Evolutionary conservation across 2,329 filamentous ascomycete species (phyloP), one percentile per base, ranked within the genome.

Genomic region (Trichophyton benhamiae): DNA sequence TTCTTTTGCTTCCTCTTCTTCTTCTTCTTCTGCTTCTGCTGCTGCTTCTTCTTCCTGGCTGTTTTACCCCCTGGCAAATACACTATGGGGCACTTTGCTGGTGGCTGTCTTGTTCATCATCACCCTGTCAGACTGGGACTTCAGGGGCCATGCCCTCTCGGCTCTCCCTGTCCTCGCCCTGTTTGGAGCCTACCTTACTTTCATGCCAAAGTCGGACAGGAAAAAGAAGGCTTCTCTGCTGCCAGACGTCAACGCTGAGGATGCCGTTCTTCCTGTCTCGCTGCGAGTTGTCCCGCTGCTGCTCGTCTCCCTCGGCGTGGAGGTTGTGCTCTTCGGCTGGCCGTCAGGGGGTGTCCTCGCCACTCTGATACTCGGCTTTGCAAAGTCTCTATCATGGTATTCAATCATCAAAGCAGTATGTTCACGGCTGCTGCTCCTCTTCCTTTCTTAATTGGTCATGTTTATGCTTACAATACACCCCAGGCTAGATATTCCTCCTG

Each of bases 71-170:
- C 60, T 71, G 5, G 57, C 63, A 0, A 60, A 65, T 42, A 70
- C 66, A 0, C 38, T 67, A 15, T 64, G 65, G 63, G 69, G 68
- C 6, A 63, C 69, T 8, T 20, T 59, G 2, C 58, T 71, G 59
- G 60, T 62, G 55, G 69, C 71, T 27, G 38, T 63, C 1, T 59
- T 72, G 59, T 57, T 66, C 2, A 62, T 68, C 30, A 15, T 67
- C 25, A 64, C 68, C 2, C 60, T 77, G 15, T 67, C 69, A 0
- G 68, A 69, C 20, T 72, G 71, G 61, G 65, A 71, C 41, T 55
- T 69, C 3, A 22, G 46, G 42, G 60, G 60, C 61, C 55, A 64
- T 64, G 55, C 64, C 48, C 13, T 72, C 3, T 74, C 73, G 0
- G 46, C 63, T 0, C 61, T 75, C 36, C 68, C 74, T 0, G 63